These are phyloP conservation scores for barrel medic (Medicago truncatula) DNA, from an alignment of 306 rosid genomes.

Conservation along the genomic window DNA sequence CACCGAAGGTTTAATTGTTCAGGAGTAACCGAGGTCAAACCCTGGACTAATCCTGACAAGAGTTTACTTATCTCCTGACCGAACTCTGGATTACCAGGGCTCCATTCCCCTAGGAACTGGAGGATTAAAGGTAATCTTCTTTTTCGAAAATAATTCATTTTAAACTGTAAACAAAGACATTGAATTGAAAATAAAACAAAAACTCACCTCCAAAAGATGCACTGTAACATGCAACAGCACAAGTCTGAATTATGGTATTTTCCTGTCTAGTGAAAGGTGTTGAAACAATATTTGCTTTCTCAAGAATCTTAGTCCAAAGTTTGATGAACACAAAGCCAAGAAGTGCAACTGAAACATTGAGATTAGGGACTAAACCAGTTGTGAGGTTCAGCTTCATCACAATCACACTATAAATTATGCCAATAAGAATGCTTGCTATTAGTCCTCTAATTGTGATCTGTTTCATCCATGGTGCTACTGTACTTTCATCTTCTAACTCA, in stretches of 20 bases:
- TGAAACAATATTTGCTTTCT: constrained; percentile 73
- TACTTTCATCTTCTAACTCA: constrained; percentile 54
- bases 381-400: constrained; percentile 88
- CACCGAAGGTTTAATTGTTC: background rate
- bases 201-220: constrained; percentile 77
- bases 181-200: background rate
- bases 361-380: constrained; percentile 88
- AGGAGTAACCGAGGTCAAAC: background rate
- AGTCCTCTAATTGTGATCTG: constrained; percentile 81
- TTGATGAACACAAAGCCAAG: constrained; percentile 77
- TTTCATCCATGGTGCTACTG: constrained; percentile 63
- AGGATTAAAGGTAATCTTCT: no score
- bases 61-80: background rate
- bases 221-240: constrained; percentile 94
- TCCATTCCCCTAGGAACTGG: no score
- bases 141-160: no score
- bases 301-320: constrained; percentile 73
- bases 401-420: constrained; percentile 71
- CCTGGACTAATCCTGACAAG: background rate
- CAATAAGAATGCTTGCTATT: constrained; percentile 65
- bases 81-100: background rate
- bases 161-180: background rate
- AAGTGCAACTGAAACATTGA: constrained; percentile 94
- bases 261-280: constrained; percentile 87
- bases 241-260: constrained; percentile 86